Percentiles rank a stretch among this genome's conserved stretches.
Evolutionary conservation across 192 early-diverging fungal genomes (phyloP).

Genomic region (Geranomyces variabilis): DNA sequence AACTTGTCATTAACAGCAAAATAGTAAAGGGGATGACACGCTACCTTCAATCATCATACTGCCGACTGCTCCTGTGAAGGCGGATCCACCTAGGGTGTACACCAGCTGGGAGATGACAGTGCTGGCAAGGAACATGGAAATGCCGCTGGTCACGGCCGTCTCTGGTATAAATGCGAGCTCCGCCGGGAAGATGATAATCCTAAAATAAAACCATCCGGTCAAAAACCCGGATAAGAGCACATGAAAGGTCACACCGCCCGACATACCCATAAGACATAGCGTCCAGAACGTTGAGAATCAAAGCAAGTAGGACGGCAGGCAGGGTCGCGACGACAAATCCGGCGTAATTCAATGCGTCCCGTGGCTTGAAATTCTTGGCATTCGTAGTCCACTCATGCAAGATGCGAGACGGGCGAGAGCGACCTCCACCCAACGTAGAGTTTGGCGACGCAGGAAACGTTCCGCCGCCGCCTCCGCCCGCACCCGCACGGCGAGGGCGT

Average conservation of each 20-base stretch:
- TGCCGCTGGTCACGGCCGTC: conserved; percentile 68
- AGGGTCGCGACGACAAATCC: conserved; percentile 36
- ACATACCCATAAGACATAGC: conserved; percentile 54
- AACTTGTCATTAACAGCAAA: neutral
- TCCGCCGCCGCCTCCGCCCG: neutral
- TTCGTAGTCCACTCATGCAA: neutral
- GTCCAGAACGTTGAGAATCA: conserved; percentile 92
- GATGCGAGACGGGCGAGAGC: neutral
- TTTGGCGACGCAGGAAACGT: neutral
- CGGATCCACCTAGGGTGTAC: conserved; percentile 74
- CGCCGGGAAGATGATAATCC: conserved; percentile 86
- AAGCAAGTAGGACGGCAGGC: conserved; percentile 87
- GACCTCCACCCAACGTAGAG: neutral
- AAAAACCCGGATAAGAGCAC: no score
- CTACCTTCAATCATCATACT: conserved; percentile 59
- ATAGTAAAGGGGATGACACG: conserved; percentile 31
- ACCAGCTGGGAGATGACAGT: conserved; percentile 55
- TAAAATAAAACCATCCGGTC: conserved; percentile 3
- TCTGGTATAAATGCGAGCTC: conserved; percentile 55
- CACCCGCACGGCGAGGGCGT: neutral
- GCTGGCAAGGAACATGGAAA: conserved; percentile 91
- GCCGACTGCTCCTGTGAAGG: conserved; percentile 90
- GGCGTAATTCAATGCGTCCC: conserved; percentile 14
- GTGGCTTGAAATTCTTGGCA: conserved; percentile 9
- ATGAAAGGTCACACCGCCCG: neutral